phyloP scores from a whole-genome alignment of 2,329 filamentous ascomycete species.

The Sarocladiaceae sp. region DNA sequence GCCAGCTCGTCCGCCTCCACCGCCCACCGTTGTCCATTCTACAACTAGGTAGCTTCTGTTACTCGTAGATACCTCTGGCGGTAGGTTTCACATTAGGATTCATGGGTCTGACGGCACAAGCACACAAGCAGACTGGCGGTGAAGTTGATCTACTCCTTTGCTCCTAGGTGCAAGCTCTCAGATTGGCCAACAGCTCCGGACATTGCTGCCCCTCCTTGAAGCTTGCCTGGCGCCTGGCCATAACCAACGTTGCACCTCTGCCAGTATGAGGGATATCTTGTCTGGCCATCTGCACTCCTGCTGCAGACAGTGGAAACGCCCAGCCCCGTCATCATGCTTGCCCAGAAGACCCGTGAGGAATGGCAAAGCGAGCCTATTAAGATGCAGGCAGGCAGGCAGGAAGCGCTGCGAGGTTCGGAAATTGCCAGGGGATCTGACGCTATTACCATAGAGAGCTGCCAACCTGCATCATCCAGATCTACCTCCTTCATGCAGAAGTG shows the following conservation, averaged over 20 bases:
- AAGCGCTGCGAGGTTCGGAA: no score
- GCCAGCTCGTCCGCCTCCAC: not conserved
- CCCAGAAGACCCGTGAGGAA: not conserved
- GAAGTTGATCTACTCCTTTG: conserved; percentile 2
- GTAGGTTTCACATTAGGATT: no score
- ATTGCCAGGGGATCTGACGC: no score
- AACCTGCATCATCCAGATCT: not conserved
- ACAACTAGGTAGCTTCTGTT: no score
- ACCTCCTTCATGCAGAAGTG: not conserved
- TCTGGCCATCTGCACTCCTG: not conserved
- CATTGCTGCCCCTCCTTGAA: conserved; percentile 3
- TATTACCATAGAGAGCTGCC: no score
- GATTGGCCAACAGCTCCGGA: not conserved
- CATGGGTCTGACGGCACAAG: no score
- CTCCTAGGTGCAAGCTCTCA: not conserved
- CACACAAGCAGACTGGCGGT: conserved; percentile 6
- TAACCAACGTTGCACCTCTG: not conserved
- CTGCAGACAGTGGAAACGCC: not conserved
- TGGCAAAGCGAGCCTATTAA: not conserved
- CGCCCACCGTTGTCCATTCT: no score
- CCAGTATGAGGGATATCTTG: conserved; percentile 9
- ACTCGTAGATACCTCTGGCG: no score
- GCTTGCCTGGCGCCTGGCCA: not conserved
- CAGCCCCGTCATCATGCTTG: conserved; percentile 3
- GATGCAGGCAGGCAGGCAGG: not conserved